Evolutionary conservation across 2,329 filamentous ascomycete genomes (phyloP), one percentile per base, ranked within the genome.

Genomic region (Calycina herbarum): DNA sequence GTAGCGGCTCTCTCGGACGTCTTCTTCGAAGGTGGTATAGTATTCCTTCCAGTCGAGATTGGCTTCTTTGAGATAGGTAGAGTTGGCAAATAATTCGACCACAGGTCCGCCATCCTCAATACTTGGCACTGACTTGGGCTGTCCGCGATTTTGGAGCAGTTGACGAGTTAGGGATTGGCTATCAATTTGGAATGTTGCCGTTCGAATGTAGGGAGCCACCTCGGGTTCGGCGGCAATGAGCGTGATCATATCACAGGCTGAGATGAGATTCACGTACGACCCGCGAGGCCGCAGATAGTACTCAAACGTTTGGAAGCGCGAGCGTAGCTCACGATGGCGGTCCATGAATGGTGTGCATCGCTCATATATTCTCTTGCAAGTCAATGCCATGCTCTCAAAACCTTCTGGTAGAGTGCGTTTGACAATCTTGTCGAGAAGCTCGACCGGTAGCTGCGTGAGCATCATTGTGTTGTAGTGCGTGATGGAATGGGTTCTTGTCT

Each of bases 21-120:
- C 64, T 27, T n/a, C 27, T 57, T 61, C 48, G 20, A 66, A 59
- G 7, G 35, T 40, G 20, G 62, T 54, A 59, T 62, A 66, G 51
- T 56, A 56, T 56, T 62, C 64, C 40, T 65, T 65, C 64, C 54
- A 65, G 56, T 65, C 56, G 31, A 65, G 64, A 54, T 56, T 17
- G 40, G 64, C 38, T 63, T 63, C 24, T 40, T 63, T 62, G 54
- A 65, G 60, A 56, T 62, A 65, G 40, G 20, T 29, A 29, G 59
- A 62, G 56, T 57, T 61, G 42, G 60, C 59, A 59, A 65, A 65
- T 56, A 65, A 57, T 1, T 45, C 60, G 35, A 63, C 54, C n/a
- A 59, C 15, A 54, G 59, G 1, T 57, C 59, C 60, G 33, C 59
- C 64, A 62, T 63, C 38, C 3, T 40, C 33, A 65, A 65, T 59